A percentile compares a stretch with the other conserved stretches of the same genome.
Evolutionary conservation across 768 basidiomycete genomes (phyloP).

Genomic region (Lactarius akahatsu): DNA sequence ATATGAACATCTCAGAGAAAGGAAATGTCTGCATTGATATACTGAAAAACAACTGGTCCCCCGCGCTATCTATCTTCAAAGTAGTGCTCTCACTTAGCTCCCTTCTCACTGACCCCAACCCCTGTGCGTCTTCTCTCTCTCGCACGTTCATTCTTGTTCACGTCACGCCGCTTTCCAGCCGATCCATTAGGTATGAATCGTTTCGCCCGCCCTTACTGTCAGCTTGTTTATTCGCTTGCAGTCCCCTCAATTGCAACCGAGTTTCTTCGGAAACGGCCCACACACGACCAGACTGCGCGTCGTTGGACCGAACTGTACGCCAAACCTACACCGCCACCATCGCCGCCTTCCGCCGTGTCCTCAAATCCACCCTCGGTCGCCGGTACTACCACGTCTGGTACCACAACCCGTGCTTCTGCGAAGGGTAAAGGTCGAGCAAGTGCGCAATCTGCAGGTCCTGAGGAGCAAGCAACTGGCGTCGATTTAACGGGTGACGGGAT

Average conservation of each 20-base stretch:
- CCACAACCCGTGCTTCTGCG: conserved; percentile 1
- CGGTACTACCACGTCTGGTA: not conserved
- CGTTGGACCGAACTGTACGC: conserved; percentile 41
- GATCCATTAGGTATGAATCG: conserved; percentile 27
- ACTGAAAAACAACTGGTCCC: conserved; percentile 92
- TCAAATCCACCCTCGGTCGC: not conserved
- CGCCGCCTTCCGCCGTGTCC: not conserved
- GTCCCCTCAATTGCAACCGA: conserved; percentile 38
- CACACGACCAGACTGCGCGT: conserved; percentile 43
- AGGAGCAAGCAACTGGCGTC: conserved; percentile 18
- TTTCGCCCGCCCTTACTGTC: not conserved
- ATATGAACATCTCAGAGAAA: conserved; percentile 85
- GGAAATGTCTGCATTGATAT: conserved; percentile 87
- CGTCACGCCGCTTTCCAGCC: conserved; percentile 15
- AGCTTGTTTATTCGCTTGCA: not conserved
- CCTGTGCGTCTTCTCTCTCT: conserved; percentile 53
- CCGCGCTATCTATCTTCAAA: conserved; percentile 90
- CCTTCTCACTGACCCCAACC: conserved; percentile 91
- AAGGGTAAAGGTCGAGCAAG: conserved; percentile 29
- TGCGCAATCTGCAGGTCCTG: not conserved
- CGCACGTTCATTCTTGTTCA: not conserved
- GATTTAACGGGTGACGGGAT: conserved; percentile 23
- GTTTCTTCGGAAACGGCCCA: conserved; percentile 35
- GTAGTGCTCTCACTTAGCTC: conserved; percentile 92
- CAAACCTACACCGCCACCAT: conserved; percentile 18